Evolutionary conservation across 2,329 filamentous ascomycete genomes (phyloP).

Genomic region (Aaosphaeria arxii): DNA sequence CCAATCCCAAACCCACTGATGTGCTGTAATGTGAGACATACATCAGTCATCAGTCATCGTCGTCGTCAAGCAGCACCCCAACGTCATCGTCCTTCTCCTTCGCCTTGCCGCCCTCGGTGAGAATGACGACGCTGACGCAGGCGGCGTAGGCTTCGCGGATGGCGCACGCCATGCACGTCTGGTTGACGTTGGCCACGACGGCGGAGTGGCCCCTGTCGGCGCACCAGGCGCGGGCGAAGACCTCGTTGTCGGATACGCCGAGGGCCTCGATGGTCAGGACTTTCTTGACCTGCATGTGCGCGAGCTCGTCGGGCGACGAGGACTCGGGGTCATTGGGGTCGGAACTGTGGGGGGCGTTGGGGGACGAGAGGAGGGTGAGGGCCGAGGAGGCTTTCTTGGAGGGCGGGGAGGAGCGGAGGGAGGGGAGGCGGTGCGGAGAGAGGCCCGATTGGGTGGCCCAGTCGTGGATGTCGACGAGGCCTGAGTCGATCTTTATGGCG

Average conservation of each 20-base stretch:
- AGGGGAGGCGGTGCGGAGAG: conserved; percentile 20
- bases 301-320: conserved; percentile 8
- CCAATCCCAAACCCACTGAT: too few relatives aligned
- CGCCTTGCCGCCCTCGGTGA: conserved; percentile 48
- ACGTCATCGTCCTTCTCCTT: conserved; percentile 44
- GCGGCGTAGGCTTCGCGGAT: conserved; percentile 74
- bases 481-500: conserved; percentile 59
- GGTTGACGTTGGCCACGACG: conserved; percentile 65
- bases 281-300: conserved; percentile 50
- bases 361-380: conserved; percentile 13
- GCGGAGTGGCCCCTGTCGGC: conserved; percentile 71
- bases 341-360: too few relatives aligned
- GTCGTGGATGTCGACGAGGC: conserved; percentile 61
- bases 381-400: conserved; percentile 24
- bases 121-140: conserved; percentile 68
- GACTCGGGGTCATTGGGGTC: too few relatives aligned
- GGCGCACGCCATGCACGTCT: conserved; percentile 71
- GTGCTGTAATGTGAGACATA: too few relatives aligned
- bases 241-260: conserved; percentile 72
- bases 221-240: conserved; percentile 74
- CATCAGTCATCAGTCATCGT: too few relatives aligned
- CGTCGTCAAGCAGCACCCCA: background rate
- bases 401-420: conserved; percentile 26
- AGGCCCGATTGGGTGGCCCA: conserved; percentile 53
- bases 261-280: conserved; percentile 72